Percentiles rank a stretch among this genome's conserved stretches.
Conservation (phyloP, 2,329 filamentous ascomycete species). For the Sporothrix variecibatus region DNA sequence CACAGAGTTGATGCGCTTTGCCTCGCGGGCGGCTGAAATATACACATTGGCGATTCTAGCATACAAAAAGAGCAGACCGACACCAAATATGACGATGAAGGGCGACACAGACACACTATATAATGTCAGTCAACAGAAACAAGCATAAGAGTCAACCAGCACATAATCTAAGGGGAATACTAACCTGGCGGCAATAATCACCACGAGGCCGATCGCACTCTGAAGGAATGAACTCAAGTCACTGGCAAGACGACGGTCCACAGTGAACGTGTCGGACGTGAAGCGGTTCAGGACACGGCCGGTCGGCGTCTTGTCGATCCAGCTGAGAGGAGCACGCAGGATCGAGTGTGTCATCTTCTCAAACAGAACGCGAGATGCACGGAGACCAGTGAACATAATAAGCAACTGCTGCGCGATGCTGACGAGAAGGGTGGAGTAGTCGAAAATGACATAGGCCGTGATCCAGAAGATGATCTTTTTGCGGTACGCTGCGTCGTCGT, state of each 20-base stretch:
- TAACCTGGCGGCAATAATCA: conserved; percentile 42
- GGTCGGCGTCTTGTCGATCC: conserved; percentile 44
- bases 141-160: not conserved
- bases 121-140: not conserved
- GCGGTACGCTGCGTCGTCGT: conserved; percentile 27
- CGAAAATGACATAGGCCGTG: conserved; percentile 37
- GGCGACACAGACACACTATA: conserved; percentile 39
- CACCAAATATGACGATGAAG: conserved; percentile 42
- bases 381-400: conserved; percentile 38
- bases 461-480: conserved; percentile 36
- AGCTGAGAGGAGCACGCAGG: conserved; percentile 44
- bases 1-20: conserved; percentile 46
- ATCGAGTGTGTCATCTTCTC: conserved; percentile 41
- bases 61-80: conserved; percentile 41
- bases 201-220: conserved; percentile 37
- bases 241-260: conserved; percentile 41
- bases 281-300: conserved; percentile 49
- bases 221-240: conserved; percentile 38
- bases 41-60: conserved; percentile 41
- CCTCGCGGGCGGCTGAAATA: conserved; percentile 43
- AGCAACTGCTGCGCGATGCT: conserved; percentile 34
- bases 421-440: conserved; percentile 32
- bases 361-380: conserved; percentile 38
- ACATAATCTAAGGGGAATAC: not conserved
- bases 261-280: conserved; percentile 42